These are phyloP conservation scores for Wickerhamiella dianesei DNA, from an alignment of 805 yeast genomes.

Conservation along the genomic window DNA sequence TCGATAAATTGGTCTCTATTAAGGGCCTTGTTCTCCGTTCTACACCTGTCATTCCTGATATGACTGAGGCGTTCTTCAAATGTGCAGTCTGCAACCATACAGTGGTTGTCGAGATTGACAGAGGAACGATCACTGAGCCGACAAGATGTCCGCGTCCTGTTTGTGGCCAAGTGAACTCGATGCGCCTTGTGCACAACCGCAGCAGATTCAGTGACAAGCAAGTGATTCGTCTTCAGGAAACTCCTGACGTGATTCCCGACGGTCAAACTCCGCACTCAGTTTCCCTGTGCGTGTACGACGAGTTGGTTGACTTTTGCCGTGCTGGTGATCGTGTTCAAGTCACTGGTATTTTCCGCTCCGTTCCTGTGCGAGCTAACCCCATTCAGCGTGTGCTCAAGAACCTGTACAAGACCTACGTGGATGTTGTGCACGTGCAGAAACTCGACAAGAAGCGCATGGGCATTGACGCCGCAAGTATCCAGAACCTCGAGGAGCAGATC, in stretches of 20 bases:
- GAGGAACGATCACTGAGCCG: slow-evolving; percentile 92
- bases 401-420: slow-evolving; percentile 83
- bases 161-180: slow-evolving; percentile 71
- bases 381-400: slow-evolving; percentile 71
- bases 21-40: slow-evolving; percentile 85
- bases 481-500: slow-evolving; percentile 19
- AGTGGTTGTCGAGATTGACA: slow-evolving; percentile 77
- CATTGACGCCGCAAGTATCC: slow-evolving; percentile 54
- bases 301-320: slow-evolving; percentile 81
- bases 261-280: slow-evolving; percentile 98
- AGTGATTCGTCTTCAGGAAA: slow-evolving; percentile 84
- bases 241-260: slow-evolving; percentile 92
- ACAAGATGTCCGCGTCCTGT: slow-evolving; percentile 78
- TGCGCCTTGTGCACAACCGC: slow-evolving; percentile 84
- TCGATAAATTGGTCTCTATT: slow-evolving; percentile 79
- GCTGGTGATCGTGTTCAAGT: slow-evolving; percentile 96
- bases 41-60: slow-evolving; percentile 88
- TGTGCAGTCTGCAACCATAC: slow-evolving; percentile 94
- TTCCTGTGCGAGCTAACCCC: slow-evolving; percentile 80
- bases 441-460: slow-evolving; percentile 72
- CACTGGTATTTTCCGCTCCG: slow-evolving; percentile 86
- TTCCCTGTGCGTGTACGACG: slow-evolving; percentile 88
- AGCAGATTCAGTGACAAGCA: slow-evolving; percentile 92
- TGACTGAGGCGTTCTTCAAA: slow-evolving; percentile 93
- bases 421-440: slow-evolving; percentile 85